Base-by-base conservation (phyloP, 257 asterid genomes). In the Solanum medicagineum region DNA sequence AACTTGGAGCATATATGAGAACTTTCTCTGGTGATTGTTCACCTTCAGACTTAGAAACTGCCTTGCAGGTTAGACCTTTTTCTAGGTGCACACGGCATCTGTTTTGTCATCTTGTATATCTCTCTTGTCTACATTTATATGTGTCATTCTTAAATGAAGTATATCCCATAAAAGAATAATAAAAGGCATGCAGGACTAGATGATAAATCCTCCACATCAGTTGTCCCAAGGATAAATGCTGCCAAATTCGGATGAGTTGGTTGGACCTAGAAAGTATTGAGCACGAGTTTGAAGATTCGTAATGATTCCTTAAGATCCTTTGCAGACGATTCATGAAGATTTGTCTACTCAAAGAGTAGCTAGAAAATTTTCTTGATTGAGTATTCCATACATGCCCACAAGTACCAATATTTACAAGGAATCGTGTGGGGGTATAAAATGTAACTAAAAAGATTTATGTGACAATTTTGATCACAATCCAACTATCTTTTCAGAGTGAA, bases 11-110 rank as follows among this genome's bases (percentile, higher is more conserved):
- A 81, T 95, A 95, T 85, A 94, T 93, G 99, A 92, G 98, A 91
- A 92, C 97, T 88, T 94, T 95, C 88, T 93, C 97, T 85, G 98
- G 98, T 19, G 98, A 94, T 91, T 94, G 99, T 89, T 95, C 99
- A 8, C 99, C 99, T 86, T 88, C 97, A 75, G 99, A 95, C 93
- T 88, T 95, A 90, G 99, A 95, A 92, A 95, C 97, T 86, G 99
- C 98, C 29, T 87, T 95, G 90, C 99, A 95, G 99, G 99, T 95
- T 73, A 83, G 87, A 68, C 84, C 75, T 53, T 62, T 86, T 63
- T 79, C 75, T 84, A 49, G 77, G 45, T 51, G 65, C 65, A 79
- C 24, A 29, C 45, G 45, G 42, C 63, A 77, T 77, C 47, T 26
- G 7, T 26, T 51, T 53, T 53, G 62, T 79, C 10, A 79, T 79